These are phyloP conservation scores for Lactarius hatsudake DNA, from an alignment of 768 basidiomycete species.

Conservation along the genomic window DNA sequence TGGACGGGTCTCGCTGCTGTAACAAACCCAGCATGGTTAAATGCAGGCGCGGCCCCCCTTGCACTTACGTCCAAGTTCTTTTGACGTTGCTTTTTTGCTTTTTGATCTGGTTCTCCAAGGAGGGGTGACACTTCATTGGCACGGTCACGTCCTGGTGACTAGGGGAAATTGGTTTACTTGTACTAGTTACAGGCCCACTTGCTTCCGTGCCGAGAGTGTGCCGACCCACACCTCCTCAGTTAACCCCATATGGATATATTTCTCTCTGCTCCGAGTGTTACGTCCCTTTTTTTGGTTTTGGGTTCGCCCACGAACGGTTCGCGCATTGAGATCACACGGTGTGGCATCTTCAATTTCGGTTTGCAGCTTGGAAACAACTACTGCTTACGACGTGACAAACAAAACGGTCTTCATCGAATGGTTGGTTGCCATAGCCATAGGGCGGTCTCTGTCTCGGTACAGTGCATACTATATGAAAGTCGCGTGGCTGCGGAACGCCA, in stretches of 20 bases:
- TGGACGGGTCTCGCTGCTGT: conserved; percentile 5
- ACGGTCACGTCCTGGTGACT: background rate
- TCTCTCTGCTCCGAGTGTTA: conserved; percentile 1
- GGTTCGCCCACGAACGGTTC: no score
- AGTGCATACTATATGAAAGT: background rate
- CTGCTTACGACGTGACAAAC: background rate
- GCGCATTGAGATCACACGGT: background rate
- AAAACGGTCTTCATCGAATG: background rate
- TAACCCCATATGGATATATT: conserved; percentile 26
- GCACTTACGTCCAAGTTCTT: conserved; percentile 10
- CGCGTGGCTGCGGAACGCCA: conserved; percentile 13
- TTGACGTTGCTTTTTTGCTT: background rate
- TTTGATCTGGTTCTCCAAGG: conserved; percentile 1
- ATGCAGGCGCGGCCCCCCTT: conserved; percentile 10
- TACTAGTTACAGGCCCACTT: background rate
- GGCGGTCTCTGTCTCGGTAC: background rate
- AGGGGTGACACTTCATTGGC: background rate
- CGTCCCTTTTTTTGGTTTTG: conserved; percentile 7
- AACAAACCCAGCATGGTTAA: conserved; percentile 22
- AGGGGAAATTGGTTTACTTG: background rate
- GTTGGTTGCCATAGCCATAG: background rate
- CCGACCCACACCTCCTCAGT: background rate
- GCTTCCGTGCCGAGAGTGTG: no score
- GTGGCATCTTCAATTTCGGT: background rate
- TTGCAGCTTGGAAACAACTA: background rate